Evolutionary conservation across 345 rosid species (phyloP).

Genomic region (Citrus hindsii): DNA sequence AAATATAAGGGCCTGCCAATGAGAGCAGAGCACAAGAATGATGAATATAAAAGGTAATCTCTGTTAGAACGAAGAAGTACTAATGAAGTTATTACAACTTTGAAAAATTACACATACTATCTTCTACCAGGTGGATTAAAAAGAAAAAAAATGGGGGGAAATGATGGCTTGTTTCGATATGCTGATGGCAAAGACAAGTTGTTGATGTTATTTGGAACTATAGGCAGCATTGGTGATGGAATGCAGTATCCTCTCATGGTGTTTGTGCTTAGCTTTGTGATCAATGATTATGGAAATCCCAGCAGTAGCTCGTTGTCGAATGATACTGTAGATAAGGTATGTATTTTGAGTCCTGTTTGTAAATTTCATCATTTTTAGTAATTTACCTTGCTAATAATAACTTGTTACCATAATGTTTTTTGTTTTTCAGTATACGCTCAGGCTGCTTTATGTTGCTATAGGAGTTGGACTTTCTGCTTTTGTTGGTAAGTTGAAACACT

Average conservation of each 20-base stretch:
- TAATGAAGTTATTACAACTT: conserved; percentile 9
- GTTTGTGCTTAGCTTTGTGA: conserved; percentile 56
- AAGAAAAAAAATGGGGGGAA: conserved; percentile 30
- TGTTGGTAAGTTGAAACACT: conserved; percentile 41
- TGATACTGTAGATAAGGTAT: conserved; percentile 47
- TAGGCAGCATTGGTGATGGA: conserved; percentile 78
- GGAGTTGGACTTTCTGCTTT: conserved; percentile 56
- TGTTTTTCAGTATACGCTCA: conserved; percentile 46
- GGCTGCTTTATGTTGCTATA: conserved; percentile 59
- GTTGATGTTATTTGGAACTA: conserved; percentile 54
- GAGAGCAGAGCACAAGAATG: not conserved
- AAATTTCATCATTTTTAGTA: not conserved
- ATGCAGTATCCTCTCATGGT: conserved; percentile 52
- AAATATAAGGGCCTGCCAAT: conserved; percentile 26
- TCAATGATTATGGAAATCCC: conserved; percentile 53
- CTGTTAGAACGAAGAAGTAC: not conserved
- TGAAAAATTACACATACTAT: not conserved
- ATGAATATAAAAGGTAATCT: conserved; percentile 13
- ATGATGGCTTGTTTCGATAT: conserved; percentile 50
- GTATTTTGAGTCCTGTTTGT: not conserved
- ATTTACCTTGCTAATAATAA: not conserved
- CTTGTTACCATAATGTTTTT: conserved; percentile 16
- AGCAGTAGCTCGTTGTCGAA: conserved; percentile 17
- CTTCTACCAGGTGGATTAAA: not conserved
- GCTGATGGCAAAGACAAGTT: conserved; percentile 54